Base-by-base conservation (phyloP, 2,329 filamentous ascomycete genomes). In the Penicillium sp. region DNA sequence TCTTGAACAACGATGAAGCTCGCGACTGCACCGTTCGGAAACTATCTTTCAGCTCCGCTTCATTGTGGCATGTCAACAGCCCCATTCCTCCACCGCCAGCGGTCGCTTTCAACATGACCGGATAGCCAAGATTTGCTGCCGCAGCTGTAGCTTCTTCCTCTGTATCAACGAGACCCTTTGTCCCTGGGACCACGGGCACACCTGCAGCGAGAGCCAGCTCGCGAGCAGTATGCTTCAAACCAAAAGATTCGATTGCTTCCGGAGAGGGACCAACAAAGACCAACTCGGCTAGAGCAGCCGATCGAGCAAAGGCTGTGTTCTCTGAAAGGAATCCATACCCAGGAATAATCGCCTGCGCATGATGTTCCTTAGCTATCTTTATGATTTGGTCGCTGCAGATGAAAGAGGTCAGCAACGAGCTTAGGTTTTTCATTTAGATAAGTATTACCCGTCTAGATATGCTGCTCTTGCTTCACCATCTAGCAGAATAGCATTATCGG, bases 1-100 rank as follows among this genome's bases (percentile, higher is more conserved):
- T 89, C 52, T 91, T 91, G 72, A 96, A 96, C 0, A 91, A 87
- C 1, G 89, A 47, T 14, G 45, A 47, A 19, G 45, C 45, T 31
- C 45, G 22, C 10, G 45, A 47, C 45, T 31, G 45, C 2, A 29
- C 45, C 1, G 45, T 31, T 29, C 45, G 45, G 7, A 47, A 47
- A 47, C 10, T 31, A 19, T 47, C 45, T 16, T 29, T 21, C 7
- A 47, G 24, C 16, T 47, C 22, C 4, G 24, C 19, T 16, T 47
- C 45, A 29, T 29, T 29, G 45, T 27, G 22, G n/a, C 45, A 47
- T 26, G 45, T 47, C n/a, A 47, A 31, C 16, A 47, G 8, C 4
- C 45, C 45, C 45, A 47, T 47, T 10, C 45, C 45, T 19, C 45
- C 45, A 6, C 45, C 45, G 9, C 45, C 45, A 31, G 45, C 45